Percentiles rank a stretch among this genome's conserved stretches.
Evolutionary conservation across 2,329 filamentous ascomycete genomes (phyloP).

Genomic region (Pestalotiopsis sp.): DNA sequence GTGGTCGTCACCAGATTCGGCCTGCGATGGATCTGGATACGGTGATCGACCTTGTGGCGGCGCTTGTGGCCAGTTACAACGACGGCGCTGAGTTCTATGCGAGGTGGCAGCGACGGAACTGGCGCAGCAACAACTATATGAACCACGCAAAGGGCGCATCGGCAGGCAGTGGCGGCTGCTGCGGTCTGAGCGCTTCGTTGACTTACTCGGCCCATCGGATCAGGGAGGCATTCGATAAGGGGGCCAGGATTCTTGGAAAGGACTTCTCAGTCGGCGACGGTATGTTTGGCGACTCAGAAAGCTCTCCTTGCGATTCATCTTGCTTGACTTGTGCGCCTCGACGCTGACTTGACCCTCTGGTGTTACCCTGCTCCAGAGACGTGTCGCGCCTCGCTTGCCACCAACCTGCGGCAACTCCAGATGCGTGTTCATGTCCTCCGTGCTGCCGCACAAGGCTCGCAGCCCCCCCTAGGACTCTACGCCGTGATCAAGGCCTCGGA

Average conservation of each 20-base stretch:
- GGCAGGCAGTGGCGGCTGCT: conserved; percentile 23
- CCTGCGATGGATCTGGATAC: conserved; percentile 29
- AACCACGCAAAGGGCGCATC: conserved; percentile 14
- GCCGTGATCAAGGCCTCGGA: conserved; percentile 38
- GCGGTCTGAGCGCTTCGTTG: conserved; percentile 38
- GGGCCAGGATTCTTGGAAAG: conserved; percentile 36
- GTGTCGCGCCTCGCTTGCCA: conserved; percentile 32
- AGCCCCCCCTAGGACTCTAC: conserved; percentile 34
- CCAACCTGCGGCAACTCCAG: conserved; percentile 30
- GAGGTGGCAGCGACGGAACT: conserved; percentile 37
- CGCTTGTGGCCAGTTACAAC: conserved; percentile 33
- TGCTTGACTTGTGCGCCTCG: not conserved
- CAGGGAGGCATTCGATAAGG: conserved; percentile 36
- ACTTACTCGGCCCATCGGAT: conserved; percentile 32
- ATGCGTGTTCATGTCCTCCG: conserved; percentile 32
- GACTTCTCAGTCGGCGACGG: conserved; percentile 39
- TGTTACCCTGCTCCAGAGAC: conserved; percentile 20
- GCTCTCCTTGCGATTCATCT: not conserved
- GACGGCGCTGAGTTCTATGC: conserved; percentile 35
- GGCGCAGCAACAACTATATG: conserved; percentile 37
- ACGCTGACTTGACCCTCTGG: not conserved
- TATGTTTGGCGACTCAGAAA: conserved; percentile 19
- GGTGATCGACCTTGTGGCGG: conserved; percentile 32
- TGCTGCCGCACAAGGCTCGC: conserved; percentile 19
- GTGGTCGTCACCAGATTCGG: no score